Conservation (phyloP, 164 flowering plant genomes). For the Stephania cephalantha region DNA sequence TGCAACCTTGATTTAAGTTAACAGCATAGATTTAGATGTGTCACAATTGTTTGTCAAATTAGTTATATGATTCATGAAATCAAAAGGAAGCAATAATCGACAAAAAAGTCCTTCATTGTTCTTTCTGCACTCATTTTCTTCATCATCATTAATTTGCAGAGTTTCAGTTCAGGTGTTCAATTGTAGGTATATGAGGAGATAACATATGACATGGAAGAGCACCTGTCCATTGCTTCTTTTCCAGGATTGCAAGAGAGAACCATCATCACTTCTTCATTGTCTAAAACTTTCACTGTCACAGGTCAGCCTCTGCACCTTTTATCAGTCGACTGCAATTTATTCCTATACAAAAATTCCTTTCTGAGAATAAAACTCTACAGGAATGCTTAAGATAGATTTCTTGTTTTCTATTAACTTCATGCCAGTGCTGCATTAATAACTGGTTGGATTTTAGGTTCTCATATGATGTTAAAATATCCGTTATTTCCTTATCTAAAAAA, state of each 20-base stretch:
- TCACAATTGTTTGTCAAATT: neutral
- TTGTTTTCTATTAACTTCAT: neutral
- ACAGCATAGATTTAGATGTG: neutral
- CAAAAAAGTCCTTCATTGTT: neutral
- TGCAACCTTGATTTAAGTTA: neutral
- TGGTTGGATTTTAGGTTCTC: neutral
- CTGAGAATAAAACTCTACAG: no score
- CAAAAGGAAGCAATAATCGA: neutral
- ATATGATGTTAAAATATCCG: neutral
- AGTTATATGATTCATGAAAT: neutral
- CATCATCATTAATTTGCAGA: neutral
- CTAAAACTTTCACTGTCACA: conserved; percentile 72
- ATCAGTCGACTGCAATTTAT: neutral
- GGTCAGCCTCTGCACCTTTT: conserved; percentile 27
- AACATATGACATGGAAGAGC: conserved; percentile 52
- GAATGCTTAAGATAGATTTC: neutral
- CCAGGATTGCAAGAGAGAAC: conserved; percentile 76
- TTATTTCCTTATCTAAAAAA: neutral
- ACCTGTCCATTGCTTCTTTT: conserved; percentile 66
- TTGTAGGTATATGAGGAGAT: conserved; percentile 77
- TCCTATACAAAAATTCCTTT: neutral
- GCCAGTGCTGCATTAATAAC: neutral
- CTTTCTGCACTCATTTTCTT: neutral
- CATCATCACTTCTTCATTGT: conserved; percentile 74
- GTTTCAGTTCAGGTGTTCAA: neutral